Evolutionary conservation across 495 filamentous ascomycete species (phyloP).

Genomic region (Pseudotulostoma volvatum): DNA sequence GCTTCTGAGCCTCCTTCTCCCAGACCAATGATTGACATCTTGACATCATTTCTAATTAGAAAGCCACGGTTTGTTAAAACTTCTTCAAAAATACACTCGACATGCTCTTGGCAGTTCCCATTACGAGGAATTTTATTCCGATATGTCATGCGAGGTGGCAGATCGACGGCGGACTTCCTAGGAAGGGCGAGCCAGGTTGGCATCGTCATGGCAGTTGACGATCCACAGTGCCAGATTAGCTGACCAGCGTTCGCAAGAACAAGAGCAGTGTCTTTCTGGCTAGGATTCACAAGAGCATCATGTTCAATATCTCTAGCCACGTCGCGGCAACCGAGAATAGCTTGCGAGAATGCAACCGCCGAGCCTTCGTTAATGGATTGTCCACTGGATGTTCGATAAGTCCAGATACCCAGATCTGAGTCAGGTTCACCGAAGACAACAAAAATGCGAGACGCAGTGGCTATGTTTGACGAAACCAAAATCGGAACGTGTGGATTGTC

Average conservation of each 20-base stretch:
- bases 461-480: constrained; percentile 40
- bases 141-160: constrained; percentile 14
- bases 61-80: constrained; percentile 28
- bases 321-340: constrained; percentile 20
- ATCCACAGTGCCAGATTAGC: constrained; percentile 47
- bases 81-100: constrained; percentile 44
- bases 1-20: constrained; percentile 38
- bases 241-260: constrained; percentile 61
- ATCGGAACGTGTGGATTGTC: constrained; percentile 49
- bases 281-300: background rate
- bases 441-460: constrained; percentile 45
- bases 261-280: constrained; percentile 22
- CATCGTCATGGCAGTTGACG: constrained; percentile 36
- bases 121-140: constrained; percentile 44
- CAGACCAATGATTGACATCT: constrained; percentile 49
- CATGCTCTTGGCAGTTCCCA: constrained; percentile 33
- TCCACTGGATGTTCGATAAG: constrained; percentile 44
- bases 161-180: constrained; percentile 36
- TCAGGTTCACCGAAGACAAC: constrained; percentile 52
- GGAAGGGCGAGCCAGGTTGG: constrained; percentile 36
- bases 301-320: background rate
- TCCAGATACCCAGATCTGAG: constrained; percentile 61
- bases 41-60: constrained; percentile 25
- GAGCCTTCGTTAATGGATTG: constrained; percentile 52
- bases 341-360: constrained; percentile 41